Conservation (phyloP, 225 moss, liverwort and hornwort genomes). For the Bryoerythrophyllum caledonicum region DNA sequence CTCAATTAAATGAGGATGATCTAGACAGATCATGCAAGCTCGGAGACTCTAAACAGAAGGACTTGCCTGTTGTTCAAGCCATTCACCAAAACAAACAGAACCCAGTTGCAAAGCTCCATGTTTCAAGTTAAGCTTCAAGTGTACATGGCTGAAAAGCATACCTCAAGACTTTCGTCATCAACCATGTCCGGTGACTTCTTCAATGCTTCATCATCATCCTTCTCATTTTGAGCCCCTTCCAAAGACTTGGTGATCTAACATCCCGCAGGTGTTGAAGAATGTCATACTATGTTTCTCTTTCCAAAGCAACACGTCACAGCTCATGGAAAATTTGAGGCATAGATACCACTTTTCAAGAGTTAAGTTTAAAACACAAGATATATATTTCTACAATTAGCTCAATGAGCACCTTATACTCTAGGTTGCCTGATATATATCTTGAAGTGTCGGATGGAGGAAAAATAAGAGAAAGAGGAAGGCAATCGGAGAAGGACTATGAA, state of each 20-base stretch:
- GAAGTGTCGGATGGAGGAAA: too few relatives aligned
- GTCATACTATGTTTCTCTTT: too few relatives aligned
- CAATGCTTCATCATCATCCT: neutral
- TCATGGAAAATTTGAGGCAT: too few relatives aligned
- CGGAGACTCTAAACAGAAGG: too few relatives aligned
- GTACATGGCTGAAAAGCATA: neutral
- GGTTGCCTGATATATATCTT: neutral
- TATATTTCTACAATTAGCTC: neutral
- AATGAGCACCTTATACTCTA: neutral
- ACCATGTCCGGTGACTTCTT: too few relatives aligned
- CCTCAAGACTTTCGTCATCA: conserved; percentile 6
- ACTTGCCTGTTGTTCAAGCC: neutral
- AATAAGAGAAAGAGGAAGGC: too few relatives aligned
- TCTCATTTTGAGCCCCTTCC: conserved; percentile 1
- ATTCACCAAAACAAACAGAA: neutral
- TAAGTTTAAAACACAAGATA: neutral
- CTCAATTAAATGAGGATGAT: too few relatives aligned
- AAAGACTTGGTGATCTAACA: neutral
- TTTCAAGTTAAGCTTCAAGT: neutral
- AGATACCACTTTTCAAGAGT: too few relatives aligned
- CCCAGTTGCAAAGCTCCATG: neutral
- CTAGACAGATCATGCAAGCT: too few relatives aligned
- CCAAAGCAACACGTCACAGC: too few relatives aligned
- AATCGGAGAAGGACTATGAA: too few relatives aligned
- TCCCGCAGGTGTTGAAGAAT: neutral